These are phyloP conservation scores for Pichia cabralensis DNA, from an alignment of 805 yeast genomes.

Conservation along the genomic window DNA sequence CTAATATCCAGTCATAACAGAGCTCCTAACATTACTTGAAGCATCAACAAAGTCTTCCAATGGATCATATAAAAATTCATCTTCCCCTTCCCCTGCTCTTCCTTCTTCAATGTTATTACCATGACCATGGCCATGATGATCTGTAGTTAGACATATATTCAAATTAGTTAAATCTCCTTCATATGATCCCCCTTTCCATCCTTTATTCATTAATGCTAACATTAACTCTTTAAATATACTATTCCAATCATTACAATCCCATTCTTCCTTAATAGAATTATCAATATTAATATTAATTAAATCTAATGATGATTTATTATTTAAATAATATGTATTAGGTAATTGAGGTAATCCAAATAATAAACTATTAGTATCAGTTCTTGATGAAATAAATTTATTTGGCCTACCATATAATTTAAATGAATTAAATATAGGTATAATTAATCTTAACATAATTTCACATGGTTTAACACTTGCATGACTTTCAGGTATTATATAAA, in stretches of 20 bases:
- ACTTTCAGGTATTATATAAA: slow-evolving; percentile 46
- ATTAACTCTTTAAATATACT: slow-evolving; percentile 30
- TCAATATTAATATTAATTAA: slow-evolving; percentile 23
- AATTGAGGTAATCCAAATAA: slow-evolving; percentile 66
- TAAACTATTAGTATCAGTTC: slow-evolving; percentile 43
- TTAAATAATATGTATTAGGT: slow-evolving; percentile 56
- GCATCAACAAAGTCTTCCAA: slow-evolving; percentile 22
- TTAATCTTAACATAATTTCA: slow-evolving; percentile 63
- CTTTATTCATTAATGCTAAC: slow-evolving; percentile 23
- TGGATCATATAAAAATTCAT: slow-evolving; percentile 23
- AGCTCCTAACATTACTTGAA: slow-evolving; percentile 2
- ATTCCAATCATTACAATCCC: slow-evolving; percentile 27
- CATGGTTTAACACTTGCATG: slow-evolving; percentile 66
- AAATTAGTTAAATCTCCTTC: slow-evolving; percentile 23
- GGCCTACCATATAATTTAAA: slow-evolving; percentile 73
- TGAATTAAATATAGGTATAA: slow-evolving; percentile 61
- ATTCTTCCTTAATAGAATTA: slow-evolving; percentile 24
- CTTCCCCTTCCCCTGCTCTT: no score
- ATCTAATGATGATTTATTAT: slow-evolving; percentile 22
- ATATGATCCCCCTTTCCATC: slow-evolving; percentile 29
- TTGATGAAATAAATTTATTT: slow-evolving; percentile 45
- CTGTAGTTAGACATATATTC: slow-evolving; percentile 23
- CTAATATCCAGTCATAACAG: no score
- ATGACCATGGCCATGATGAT: slow-evolving; percentile 11
- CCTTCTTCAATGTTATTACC: slow-evolving; percentile 12